A percentile compares a stretch with the other conserved stretches of the same genome.
Conservation (phyloP, 345 rosid species). For the Salix brachista region DNA sequence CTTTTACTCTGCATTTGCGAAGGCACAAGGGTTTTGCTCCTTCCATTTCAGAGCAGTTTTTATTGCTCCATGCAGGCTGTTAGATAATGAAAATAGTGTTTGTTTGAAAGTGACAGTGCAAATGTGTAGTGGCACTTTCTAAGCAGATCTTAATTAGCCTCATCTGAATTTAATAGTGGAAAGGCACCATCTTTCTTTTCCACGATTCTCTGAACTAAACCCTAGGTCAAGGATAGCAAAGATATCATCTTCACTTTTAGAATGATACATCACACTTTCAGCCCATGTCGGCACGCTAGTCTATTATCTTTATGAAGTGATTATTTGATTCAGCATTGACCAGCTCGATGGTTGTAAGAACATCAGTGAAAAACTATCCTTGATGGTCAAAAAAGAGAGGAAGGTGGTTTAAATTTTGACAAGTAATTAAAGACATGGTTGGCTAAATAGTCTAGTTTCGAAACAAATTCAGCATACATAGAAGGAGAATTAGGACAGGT, state of each 20-base stretch:
- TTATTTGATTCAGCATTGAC: not conserved
- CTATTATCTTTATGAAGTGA: not conserved
- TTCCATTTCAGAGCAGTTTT: not conserved
- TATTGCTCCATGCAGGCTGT: not conserved
- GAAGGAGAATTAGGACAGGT: not conserved
- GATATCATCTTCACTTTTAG: conserved; percentile 18
- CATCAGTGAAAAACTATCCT: conserved; percentile 5
- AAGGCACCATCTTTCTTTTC: not conserved
- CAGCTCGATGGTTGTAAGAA: not conserved
- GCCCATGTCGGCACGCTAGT: conserved; percentile 8
- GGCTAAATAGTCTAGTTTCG: conserved; percentile 6
- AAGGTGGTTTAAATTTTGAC: not conserved
- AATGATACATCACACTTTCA: not conserved
- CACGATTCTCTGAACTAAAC: not conserved
- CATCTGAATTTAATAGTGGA: conserved; percentile 19
- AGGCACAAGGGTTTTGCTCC: not conserved
- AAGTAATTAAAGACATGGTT: conserved; percentile 1
- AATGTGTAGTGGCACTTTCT: conserved; percentile 7
- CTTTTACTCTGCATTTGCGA: too few species aligned
- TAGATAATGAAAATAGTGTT: conserved; percentile 4
- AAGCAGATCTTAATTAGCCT: conserved; percentile 10
- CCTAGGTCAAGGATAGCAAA: not conserved
- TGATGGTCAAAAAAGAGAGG: not conserved
- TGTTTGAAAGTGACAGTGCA: conserved; percentile 14
- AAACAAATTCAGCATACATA: conserved; percentile 14